A percentile compares a stretch with the other conserved stretches of the same genome.
Evolutionary conservation across 805 yeast genomes (phyloP).

Genomic region (Kazachstania kunashirensis): DNA sequence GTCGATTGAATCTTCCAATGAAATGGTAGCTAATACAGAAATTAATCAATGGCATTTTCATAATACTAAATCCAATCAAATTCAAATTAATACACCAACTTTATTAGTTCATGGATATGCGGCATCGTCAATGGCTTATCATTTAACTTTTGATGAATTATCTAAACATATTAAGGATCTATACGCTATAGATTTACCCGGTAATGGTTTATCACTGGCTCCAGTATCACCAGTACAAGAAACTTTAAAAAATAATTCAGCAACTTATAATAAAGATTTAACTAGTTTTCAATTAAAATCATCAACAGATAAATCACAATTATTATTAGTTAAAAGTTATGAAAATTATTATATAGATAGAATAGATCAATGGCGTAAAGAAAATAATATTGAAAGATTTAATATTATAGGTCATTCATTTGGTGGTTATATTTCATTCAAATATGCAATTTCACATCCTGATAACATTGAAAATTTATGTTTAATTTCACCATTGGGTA

Average conservation of each 20-base stretch:
- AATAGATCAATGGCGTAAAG: slow-evolving; percentile 55
- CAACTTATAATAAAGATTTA: background rate
- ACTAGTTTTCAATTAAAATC: background rate
- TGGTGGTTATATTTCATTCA: slow-evolving; percentile 65
- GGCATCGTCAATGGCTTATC: slow-evolving; percentile 77
- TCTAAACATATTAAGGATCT: slow-evolving; percentile 41
- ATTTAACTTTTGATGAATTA: slow-evolving; percentile 54
- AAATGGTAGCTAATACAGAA: slow-evolving; percentile 13
- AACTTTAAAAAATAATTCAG: background rate
- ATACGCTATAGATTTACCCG: slow-evolving; percentile 63
- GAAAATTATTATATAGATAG: slow-evolving; percentile 50
- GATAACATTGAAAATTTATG: slow-evolving; percentile 43
- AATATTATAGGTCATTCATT: slow-evolving; percentile 68
- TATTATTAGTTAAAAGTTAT: slow-evolving; percentile 27
- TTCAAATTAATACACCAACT: slow-evolving; percentile 27
- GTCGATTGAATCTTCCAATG: slow-evolving; percentile 8
- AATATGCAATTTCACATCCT: slow-evolving; percentile 54
- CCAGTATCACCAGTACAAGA: slow-evolving; percentile 24
- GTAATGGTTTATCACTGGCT: slow-evolving; percentile 58
- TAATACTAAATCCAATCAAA: slow-evolving; percentile 8
- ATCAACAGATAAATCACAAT: slow-evolving; percentile 5
- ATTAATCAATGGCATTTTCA: slow-evolving; percentile 29
- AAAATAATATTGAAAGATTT: slow-evolving; percentile 40
- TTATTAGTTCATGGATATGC: slow-evolving; percentile 87
- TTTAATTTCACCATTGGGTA: slow-evolving; percentile 69